Evolutionary conservation across 495 filamentous ascomycete genomes (phyloP), one percentile per base, ranked within the genome.

Genomic region (Lentithecium fluviatile): DNA sequence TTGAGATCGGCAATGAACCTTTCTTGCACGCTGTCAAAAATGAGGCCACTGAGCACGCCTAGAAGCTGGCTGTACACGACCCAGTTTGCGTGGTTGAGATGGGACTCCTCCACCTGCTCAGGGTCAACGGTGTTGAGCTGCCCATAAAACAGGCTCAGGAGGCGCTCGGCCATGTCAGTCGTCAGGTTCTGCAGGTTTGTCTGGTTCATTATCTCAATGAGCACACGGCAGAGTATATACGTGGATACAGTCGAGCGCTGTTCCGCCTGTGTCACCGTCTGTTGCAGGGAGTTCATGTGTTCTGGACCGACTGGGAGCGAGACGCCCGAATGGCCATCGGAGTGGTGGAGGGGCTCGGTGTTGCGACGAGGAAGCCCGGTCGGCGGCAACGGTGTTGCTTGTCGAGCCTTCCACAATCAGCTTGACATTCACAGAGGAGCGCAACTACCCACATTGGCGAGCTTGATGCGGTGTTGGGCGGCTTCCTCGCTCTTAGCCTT

Each of bases 71-170:
- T 86, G 67, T 95, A 96, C 12, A 97, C 85, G 54, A 87, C 87
- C 94, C 94, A 97, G 71, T 97, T 97, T 15, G 94, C 87, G 76
- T 91, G 83, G 59, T 89, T 87, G 7, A 96, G 80, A 5, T 89
- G 84, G 1, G 90, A 96, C 11, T 81, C 79, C 19, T 85, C 78
- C 13, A 97, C 79, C 66, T 88, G 84, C 6, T 96, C 90, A 0
- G 87, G 85, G 45, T 97, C 91, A n/a, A 89, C 87, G 17, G 83
- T 86, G 69, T 89, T 91, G 17, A 98, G 76, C 69, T 96, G 93
- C 32, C 86, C 85, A 72, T 97, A 98, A 50, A 97, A 95, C 47
- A 97, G 95, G 45, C 86, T 88, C 72, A 97, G 93, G 15, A 98
- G 78, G 50, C 89, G 89, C 47, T 89, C 88, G 49, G 90, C 89